A percentile compares a stretch with the other conserved stretches of the same genome.
Evolutionary conservation across 1,139 yeast genomes (phyloP).

Genomic region (Komagataea norvegica): DNA sequence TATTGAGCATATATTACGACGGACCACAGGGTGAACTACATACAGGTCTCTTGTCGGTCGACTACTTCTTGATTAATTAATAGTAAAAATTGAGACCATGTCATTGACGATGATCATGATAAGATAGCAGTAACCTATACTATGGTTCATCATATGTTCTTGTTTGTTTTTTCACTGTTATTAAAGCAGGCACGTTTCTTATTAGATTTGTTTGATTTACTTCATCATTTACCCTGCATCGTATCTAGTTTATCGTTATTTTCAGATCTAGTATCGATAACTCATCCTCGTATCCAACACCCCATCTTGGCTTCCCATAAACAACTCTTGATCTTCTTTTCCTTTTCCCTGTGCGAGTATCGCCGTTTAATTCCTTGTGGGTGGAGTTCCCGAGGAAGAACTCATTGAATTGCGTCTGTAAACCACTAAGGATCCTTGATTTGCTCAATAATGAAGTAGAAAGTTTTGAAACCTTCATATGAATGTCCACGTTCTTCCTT

Average conservation of each 20-base stretch:
- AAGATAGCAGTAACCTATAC: too few relatives aligned
- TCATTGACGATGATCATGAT: too few relatives aligned
- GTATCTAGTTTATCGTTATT: too few relatives aligned
- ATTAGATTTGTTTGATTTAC: not conserved
- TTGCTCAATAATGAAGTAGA: slow-evolving; percentile 11
- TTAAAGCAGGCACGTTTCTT: too few relatives aligned
- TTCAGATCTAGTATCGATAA: slow-evolving; percentile 8
- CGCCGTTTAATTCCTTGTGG: too few relatives aligned
- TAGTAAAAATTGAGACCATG: too few relatives aligned
- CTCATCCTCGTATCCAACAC: slow-evolving; percentile 15
- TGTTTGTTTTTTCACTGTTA: too few relatives aligned
- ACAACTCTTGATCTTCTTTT: slow-evolving; percentile 4
- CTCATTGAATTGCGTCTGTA: slow-evolving; percentile 10
- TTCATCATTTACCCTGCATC: not conserved
- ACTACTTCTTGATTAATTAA: too few relatives aligned
- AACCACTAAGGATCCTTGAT: slow-evolving; percentile 5
- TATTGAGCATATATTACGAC: too few relatives aligned
- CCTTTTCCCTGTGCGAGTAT: slow-evolving; percentile 4
- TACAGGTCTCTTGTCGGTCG: too few relatives aligned
- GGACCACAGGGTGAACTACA: too few relatives aligned
- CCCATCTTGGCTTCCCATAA: slow-evolving; percentile 13
- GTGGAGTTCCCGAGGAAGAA: slow-evolving; percentile 5
- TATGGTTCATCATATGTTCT: too few relatives aligned
- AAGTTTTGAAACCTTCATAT: slow-evolving; percentile 12
- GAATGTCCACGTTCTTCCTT: not conserved